Conservation (phyloP, 2,329 filamentous ascomycete species). For the Paramyrothecium roridum region DNA sequence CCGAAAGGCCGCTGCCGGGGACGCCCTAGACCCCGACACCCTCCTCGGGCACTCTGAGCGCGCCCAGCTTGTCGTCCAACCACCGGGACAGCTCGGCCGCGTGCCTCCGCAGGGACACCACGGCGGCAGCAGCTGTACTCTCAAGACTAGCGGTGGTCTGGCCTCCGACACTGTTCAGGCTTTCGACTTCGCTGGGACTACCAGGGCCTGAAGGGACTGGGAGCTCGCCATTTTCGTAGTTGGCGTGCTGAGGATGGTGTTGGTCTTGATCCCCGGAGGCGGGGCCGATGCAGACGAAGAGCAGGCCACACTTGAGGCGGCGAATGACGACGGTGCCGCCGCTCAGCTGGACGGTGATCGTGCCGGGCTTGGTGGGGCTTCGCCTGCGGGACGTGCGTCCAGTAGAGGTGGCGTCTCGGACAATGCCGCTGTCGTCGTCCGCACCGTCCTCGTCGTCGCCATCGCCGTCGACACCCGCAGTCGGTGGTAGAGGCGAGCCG, state of each 20-base stretch:
- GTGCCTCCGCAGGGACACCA: constrained; percentile 51
- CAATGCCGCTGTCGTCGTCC: constrained; percentile 9
- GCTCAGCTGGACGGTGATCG: constrained; percentile 57
- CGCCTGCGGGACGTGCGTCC: constrained; percentile 6
- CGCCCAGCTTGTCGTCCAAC: constrained; percentile 58
- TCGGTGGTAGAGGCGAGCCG: constrained; percentile 14
- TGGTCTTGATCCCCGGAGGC: constrained; percentile 11
- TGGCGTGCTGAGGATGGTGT: constrained; percentile 8
- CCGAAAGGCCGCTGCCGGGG: background rate
- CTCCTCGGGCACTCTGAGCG: constrained; percentile 51
- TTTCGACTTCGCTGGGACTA: constrained; percentile 41
- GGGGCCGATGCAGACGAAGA: constrained; percentile 60
- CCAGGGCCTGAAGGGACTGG: constrained; percentile 26
- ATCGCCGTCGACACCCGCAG: constrained; percentile 10
- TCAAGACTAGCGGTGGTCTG: constrained; percentile 39
- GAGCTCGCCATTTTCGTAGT: constrained; percentile 23
- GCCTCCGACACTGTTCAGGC: constrained; percentile 41
- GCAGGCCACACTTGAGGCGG: constrained; percentile 53
- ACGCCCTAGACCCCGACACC: constrained; percentile 33
- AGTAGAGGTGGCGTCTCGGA: background rate
- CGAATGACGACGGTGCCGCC: constrained; percentile 58
- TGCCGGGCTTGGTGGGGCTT: constrained; percentile 29
- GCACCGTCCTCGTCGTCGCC: constrained; percentile 16
- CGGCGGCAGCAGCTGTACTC: constrained; percentile 38
- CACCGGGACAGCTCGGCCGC: constrained; percentile 57